These are phyloP conservation scores for Beauveria medogensis DNA, from an alignment of 2,329 filamentous ascomycete species.

Conservation along the genomic window DNA sequence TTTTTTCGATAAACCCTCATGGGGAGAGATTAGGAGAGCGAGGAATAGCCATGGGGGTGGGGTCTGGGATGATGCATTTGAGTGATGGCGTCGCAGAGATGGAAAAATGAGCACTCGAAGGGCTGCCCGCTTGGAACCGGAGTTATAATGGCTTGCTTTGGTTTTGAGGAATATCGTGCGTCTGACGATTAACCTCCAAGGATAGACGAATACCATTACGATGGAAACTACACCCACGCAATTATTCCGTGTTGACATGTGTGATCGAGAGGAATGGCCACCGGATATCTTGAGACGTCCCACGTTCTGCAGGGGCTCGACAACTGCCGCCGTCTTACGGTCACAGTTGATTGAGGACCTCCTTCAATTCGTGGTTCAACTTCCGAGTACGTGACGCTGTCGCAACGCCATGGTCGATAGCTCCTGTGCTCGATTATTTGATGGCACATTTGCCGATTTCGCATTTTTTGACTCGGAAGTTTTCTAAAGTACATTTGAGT, in stretches of 20 bases:
- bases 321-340: background rate
- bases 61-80: conserved; percentile 1
- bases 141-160: conserved; percentile 38
- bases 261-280: background rate
- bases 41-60: conserved; percentile 10
- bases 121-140: conserved; percentile 36
- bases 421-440: too few species aligned
- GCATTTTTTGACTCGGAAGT: background rate
- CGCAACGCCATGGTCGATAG: background rate
- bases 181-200: conserved; percentile 34
- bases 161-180: conserved; percentile 33
- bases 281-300: background rate
- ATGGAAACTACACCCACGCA: conserved; percentile 9
- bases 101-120: conserved; percentile 23
- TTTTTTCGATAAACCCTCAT: conserved; percentile 9
- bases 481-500: conserved; percentile 8
- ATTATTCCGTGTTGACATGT: background rate
- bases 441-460: background rate
- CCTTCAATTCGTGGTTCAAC: background rate
- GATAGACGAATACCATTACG: conserved; percentile 36
- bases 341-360: background rate
- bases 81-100: conserved; percentile 25
- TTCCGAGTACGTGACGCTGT: background rate
- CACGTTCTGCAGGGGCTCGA: background rate
- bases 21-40: conserved; percentile 5